These are phyloP conservation scores for Phialophora chinensis DNA, from an alignment of 2,329 filamentous ascomycete species.

Conservation along the genomic window DNA sequence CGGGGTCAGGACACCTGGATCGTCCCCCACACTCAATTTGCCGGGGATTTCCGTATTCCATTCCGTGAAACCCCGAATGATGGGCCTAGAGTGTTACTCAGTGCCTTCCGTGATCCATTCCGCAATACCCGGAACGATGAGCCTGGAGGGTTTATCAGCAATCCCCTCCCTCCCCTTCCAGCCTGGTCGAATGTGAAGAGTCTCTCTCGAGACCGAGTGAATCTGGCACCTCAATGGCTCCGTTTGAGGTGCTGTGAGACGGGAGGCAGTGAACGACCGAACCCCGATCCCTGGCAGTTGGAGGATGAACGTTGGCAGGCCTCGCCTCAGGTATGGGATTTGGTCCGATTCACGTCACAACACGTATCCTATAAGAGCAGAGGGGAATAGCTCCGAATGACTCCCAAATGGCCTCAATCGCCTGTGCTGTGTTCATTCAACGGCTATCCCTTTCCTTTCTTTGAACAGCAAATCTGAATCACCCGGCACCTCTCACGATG, in stretches of 20 bases:
- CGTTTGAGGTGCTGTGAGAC: neutral
- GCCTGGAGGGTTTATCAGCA: neutral
- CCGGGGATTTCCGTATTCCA: neutral
- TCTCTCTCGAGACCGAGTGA: neutral
- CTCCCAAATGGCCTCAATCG: neutral
- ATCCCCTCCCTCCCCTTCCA: neutral
- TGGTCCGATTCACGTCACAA: neutral
- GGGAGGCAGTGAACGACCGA: neutral
- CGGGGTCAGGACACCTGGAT: neutral
- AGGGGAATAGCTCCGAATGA: conserved; percentile 2
- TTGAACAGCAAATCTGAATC: neutral
- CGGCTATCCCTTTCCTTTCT: neutral
- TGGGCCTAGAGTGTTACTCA: neutral
- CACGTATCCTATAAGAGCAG: conserved; percentile 6
- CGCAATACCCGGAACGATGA: too few relatives aligned
- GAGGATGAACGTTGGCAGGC: conserved; percentile 6
- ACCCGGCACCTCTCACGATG: neutral
- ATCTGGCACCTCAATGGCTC: neutral
- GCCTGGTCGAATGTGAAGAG: neutral
- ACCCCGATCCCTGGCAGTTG: neutral
- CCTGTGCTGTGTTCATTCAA: neutral
- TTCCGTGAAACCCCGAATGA: conserved; percentile 3
- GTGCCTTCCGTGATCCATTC: neutral
- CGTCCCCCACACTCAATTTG: neutral
- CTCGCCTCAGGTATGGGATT: neutral